Conservation (phyloP, 352 stramenopile genomes). For the Thalassiosira ordinaria region DNA sequence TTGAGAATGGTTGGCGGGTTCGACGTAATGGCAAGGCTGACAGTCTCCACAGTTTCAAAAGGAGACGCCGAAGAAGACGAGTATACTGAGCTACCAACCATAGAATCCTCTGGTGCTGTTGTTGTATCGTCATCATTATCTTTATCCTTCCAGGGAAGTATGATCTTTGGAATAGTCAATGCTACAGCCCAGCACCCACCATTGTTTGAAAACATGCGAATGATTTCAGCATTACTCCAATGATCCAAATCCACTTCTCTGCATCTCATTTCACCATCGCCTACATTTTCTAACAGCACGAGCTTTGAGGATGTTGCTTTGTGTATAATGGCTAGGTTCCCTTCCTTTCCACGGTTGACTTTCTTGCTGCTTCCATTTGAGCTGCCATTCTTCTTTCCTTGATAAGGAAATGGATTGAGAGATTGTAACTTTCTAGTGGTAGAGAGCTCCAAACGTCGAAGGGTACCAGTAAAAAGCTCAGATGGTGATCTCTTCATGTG, state of each 20-base stretch:
- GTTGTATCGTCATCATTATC: not conserved
- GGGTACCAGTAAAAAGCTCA: slow-evolving; percentile 36
- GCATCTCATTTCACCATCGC: not conserved
- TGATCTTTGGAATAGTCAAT: slow-evolving; percentile 17
- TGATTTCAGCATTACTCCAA: slow-evolving; percentile 34
- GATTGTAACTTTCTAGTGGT: slow-evolving; percentile 46
- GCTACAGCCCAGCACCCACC: not conserved
- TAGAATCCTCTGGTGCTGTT: not conserved
- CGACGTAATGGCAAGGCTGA: slow-evolving; percentile 44
- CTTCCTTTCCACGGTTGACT: slow-evolving; percentile 16
- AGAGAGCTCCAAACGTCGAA: slow-evolving; percentile 58
- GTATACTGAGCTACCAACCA: not conserved
- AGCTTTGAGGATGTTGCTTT: slow-evolving; percentile 15
- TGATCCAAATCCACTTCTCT: slow-evolving; percentile 18
- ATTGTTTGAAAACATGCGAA: not conserved
- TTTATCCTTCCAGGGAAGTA: slow-evolving; percentile 14
- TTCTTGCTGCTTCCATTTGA: slow-evolving; percentile 3
- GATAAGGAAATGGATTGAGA: slow-evolving; percentile 1
- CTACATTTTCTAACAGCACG: not conserved
- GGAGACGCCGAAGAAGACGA: not conserved
- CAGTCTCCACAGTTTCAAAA: slow-evolving; percentile 10
- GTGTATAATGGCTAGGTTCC: slow-evolving; percentile 18
- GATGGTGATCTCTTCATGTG: slow-evolving; percentile 50
- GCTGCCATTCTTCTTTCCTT: slow-evolving; percentile 14
- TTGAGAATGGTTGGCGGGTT: slow-evolving; percentile 61